phyloP scores from a whole-genome alignment of 306 rosid species.

The Luffa aegyptiaca region DNA sequence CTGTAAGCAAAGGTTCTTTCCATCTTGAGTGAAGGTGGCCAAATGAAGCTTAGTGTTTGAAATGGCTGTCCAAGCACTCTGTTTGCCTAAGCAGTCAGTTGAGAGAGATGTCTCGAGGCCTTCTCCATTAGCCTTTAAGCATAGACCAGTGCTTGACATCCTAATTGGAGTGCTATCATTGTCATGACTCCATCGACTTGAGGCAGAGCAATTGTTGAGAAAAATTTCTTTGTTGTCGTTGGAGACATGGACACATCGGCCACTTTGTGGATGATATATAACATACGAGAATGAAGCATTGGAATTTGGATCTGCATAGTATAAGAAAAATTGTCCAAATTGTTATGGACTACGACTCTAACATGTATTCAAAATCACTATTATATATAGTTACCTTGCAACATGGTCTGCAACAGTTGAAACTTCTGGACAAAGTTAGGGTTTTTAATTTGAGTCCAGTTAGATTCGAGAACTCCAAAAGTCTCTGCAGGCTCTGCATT shows the following conservation, averaged over 20 bases:
- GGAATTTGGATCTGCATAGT: slow-evolving; percentile 34
- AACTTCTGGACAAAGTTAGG: slow-evolving; percentile 20
- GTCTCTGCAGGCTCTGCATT: neutral
- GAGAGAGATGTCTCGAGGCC: slow-evolving; percentile 22
- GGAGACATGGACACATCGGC: slow-evolving; percentile 18
- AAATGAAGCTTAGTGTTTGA: slow-evolving; percentile 29
- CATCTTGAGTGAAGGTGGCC: slow-evolving; percentile 10
- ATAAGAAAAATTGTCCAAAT: neutral
- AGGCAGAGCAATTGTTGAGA: slow-evolving; percentile 14
- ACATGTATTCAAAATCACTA: neutral
- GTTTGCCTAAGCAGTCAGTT: slow-evolving; percentile 10
- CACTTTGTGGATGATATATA: slow-evolving; percentile 28
- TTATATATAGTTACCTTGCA: slow-evolving; percentile 20
- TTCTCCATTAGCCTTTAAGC: slow-evolving; percentile 23
- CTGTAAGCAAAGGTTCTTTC: slow-evolving; percentile 17
- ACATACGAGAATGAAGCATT: slow-evolving; percentile 14
- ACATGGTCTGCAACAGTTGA: slow-evolving; percentile 23
- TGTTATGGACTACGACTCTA: no score
- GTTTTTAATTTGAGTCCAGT: slow-evolving; percentile 22
- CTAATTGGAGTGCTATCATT: slow-evolving; percentile 22
- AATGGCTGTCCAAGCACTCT: slow-evolving; percentile 25
- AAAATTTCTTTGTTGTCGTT: slow-evolving; percentile 13
- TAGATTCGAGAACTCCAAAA: slow-evolving; percentile 20
- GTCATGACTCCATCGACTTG: slow-evolving; percentile 22
- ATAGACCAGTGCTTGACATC: slow-evolving; percentile 1